phyloP scores from a whole-genome alignment of 1,284 basidiomycete genomes.

The Paramarasmius palmivorus region DNA sequence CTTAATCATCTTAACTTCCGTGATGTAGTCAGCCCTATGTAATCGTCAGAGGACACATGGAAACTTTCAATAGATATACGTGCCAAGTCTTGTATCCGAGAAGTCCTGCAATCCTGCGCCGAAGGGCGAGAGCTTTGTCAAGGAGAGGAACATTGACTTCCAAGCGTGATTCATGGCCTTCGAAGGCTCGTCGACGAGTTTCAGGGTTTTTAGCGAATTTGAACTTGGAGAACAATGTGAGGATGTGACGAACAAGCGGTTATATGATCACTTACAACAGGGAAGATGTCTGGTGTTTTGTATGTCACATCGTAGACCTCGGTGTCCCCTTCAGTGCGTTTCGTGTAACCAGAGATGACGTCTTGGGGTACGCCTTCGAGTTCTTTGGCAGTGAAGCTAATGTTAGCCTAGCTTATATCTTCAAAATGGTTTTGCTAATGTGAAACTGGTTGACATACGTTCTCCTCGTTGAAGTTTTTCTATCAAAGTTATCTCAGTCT shows the following conservation, averaged over 20 bases:
- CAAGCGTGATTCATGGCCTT: conserved; percentile 69
- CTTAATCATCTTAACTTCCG: conserved; percentile 86
- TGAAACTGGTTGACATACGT: conserved; percentile 39
- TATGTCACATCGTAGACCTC: conserved; percentile 71
- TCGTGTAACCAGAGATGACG: conserved; percentile 73
- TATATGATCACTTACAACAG: conserved; percentile 50
- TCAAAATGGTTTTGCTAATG: conserved; percentile 7
- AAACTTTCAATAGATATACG: not conserved
- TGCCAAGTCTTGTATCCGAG: conserved; percentile 75
- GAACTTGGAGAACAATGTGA: conserved; percentile 46
- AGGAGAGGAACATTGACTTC: conserved; percentile 70
- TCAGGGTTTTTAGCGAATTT: conserved; percentile 73
- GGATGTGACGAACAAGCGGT: not conserved
- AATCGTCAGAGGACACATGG: conserved; percentile 1
- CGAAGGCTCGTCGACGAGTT: conserved; percentile 64
- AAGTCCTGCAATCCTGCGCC: conserved; percentile 65
- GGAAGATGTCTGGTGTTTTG: conserved; percentile 78
- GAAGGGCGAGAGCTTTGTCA: conserved; percentile 63
- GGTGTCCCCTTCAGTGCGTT: conserved; percentile 54
- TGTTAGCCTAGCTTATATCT: conserved; percentile 44
- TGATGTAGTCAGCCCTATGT: conserved; percentile 71
- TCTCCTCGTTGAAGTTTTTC: conserved; percentile 89
- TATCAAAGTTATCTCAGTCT: conserved; percentile 25
- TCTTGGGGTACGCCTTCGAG: conserved; percentile 79
- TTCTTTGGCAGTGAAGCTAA: conserved; percentile 70